Conservation (phyloP, 2,329 filamentous ascomycete species). For the Bipolaris oryzae region DNA sequence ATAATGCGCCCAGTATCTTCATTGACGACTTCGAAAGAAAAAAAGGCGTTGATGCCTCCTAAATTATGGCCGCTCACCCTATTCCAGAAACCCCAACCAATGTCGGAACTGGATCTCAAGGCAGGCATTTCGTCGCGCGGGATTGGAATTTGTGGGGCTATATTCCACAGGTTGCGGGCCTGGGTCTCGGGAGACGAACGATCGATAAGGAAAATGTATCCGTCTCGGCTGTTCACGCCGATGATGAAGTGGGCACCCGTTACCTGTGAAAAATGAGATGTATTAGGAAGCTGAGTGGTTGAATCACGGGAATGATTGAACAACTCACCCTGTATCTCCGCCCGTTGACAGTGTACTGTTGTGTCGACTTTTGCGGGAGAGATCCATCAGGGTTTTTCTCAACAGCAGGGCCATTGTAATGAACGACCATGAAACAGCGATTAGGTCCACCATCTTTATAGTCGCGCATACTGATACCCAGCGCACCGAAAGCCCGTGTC, state of each 20-base stretch:
- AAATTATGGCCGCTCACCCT: not conserved
- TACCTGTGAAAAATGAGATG: not conserved
- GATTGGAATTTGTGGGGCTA: not conserved
- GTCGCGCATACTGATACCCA: not conserved
- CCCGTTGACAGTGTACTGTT: conserved; percentile 1
- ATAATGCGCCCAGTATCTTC: not conserved
- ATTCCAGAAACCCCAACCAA: conserved; percentile 10
- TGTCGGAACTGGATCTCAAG: conserved; percentile 5
- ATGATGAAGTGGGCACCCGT: not conserved
- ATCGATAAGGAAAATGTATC: not conserved
- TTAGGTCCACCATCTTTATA: not conserved
- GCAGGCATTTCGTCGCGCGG: conserved; percentile 1
- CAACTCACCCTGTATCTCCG: conserved; percentile 3
- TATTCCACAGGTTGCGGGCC: not conserved
- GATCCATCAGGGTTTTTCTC: not conserved
- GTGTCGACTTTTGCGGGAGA: not conserved
- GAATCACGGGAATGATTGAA: too few relatives aligned
- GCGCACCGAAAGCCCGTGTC: not conserved
- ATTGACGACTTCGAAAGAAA: not conserved
- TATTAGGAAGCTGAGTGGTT: not conserved
- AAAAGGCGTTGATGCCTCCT: not conserved
- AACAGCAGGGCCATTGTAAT: not conserved
- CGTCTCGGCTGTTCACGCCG: not conserved
- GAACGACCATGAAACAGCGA: not conserved
- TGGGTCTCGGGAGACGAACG: not conserved